Conservation (phyloP, 2,329 filamentous ascomycete species). For the Colletotrichum brevisporum region DNA sequence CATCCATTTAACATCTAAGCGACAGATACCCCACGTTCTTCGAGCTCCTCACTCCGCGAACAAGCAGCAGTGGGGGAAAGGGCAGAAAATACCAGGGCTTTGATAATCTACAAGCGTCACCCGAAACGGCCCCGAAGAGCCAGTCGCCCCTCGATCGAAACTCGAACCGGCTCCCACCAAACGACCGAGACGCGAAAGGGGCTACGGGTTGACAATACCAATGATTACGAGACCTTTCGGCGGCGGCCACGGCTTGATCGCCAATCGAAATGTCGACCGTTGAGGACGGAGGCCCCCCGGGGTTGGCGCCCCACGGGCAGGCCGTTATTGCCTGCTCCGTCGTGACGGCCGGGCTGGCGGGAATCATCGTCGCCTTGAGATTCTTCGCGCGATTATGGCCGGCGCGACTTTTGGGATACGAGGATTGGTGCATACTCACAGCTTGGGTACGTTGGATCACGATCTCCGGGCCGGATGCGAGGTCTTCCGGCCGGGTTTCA, state of each 20-base stretch:
- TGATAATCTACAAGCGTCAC: too few species aligned
- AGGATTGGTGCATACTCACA: constrained; percentile 32
- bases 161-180: too few species aligned
- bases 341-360: constrained; percentile 11
- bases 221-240: constrained; percentile 7
- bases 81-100: too few species aligned
- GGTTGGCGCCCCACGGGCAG: constrained; percentile 14
- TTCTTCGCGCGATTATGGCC: constrained; percentile 31
- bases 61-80: too few species aligned
- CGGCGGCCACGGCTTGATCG: constrained; percentile 24
- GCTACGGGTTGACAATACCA: not conserved
- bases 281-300: constrained; percentile 30
- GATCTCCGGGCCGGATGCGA: too few species aligned
- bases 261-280: constrained; percentile 1
- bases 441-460: constrained; percentile 27
- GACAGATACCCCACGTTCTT: too few species aligned
- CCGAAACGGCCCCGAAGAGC: too few species aligned
- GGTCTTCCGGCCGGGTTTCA: too few species aligned
- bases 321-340: constrained; percentile 30
- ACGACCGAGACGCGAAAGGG: too few species aligned
- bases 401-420: constrained; percentile 22
- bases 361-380: constrained; percentile 25
- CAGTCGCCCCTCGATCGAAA: too few species aligned
- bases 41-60: too few species aligned
- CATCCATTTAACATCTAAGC: not conserved